Conservation (phyloP, 2,329 filamentous ascomycete species). For the Tolypocladium album region DNA sequence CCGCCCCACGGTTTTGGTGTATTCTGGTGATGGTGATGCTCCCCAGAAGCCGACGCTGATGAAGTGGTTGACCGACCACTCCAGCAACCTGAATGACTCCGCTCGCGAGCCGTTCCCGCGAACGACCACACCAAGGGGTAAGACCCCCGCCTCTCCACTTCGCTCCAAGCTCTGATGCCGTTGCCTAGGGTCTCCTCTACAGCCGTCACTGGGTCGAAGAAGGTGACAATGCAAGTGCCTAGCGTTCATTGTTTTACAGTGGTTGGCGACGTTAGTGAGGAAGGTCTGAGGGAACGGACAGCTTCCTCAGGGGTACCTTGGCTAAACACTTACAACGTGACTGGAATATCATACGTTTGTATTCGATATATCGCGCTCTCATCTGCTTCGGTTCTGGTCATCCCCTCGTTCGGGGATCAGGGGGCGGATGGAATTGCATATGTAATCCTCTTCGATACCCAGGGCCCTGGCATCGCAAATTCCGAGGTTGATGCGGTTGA, state of each 20-base stretch:
- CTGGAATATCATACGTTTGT: neutral
- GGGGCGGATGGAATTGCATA: constrained; percentile 24
- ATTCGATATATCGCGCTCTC: neutral
- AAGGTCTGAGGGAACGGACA: neutral
- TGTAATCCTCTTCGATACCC: constrained; percentile 23
- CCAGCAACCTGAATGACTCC: constrained; percentile 8
- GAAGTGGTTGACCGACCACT: constrained; percentile 21
- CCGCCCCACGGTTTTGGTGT: constrained; percentile 22
- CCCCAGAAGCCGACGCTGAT: constrained; percentile 20
- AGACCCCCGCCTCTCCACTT: constrained; percentile 8
- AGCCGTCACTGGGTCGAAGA: constrained; percentile 1
- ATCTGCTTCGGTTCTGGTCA: neutral
- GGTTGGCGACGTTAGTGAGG: neutral
- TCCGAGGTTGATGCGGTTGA: constrained; percentile 27
- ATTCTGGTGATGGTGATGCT: constrained; percentile 14
- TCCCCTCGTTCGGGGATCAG: constrained; percentile 17
- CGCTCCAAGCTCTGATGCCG: constrained; percentile 16
- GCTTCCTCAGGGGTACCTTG: too few relatives aligned
- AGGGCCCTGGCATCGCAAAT: constrained; percentile 23
- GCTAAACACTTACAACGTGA: neutral
- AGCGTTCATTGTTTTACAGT: neutral
- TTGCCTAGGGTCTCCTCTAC: constrained; percentile 10
- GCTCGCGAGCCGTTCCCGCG: constrained; percentile 7
- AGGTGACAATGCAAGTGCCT: neutral
- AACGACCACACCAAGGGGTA: constrained; percentile 14